These are phyloP conservation scores for Lasiodiplodia sp. DNA, from an alignment of 2,329 filamentous ascomycete genomes.

Conservation along the genomic window DNA sequence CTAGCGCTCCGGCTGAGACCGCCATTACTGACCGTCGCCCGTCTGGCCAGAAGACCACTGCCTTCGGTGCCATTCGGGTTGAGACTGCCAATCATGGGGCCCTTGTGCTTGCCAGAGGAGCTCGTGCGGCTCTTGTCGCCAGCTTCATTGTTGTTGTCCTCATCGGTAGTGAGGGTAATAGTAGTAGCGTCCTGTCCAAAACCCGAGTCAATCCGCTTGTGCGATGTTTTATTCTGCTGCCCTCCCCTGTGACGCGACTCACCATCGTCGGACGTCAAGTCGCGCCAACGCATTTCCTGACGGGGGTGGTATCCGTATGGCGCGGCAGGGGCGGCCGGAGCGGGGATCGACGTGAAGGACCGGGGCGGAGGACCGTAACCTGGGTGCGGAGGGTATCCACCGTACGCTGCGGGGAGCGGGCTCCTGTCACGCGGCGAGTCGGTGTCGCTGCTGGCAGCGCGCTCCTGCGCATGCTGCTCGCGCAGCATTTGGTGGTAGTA, in stretches of 20 bases:
- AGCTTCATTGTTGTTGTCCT: neutral
- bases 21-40: neutral
- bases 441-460: neutral
- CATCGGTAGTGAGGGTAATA: neutral
- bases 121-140: neutral
- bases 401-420: neutral
- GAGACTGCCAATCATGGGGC: neutral
- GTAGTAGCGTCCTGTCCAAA: neutral
- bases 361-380: neutral
- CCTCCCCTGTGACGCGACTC: too few relatives aligned
- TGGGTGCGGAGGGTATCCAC: neutral
- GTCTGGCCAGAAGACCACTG: neutral
- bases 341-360: neutral
- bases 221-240: neutral
- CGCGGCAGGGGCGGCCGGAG: neutral
- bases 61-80: neutral
- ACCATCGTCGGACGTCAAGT: constrained; percentile 7
- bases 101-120: neutral
- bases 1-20: neutral
- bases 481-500: constrained; percentile 26
- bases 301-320: constrained; percentile 13
- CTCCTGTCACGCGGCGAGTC: constrained; percentile 2
- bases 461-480: constrained; percentile 20
- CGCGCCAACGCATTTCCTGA: constrained; percentile 22
- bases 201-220: constrained; percentile 21